Conservation (phyloP, 805 yeast genomes). For the Suhomyces pyralidae region DNA sequence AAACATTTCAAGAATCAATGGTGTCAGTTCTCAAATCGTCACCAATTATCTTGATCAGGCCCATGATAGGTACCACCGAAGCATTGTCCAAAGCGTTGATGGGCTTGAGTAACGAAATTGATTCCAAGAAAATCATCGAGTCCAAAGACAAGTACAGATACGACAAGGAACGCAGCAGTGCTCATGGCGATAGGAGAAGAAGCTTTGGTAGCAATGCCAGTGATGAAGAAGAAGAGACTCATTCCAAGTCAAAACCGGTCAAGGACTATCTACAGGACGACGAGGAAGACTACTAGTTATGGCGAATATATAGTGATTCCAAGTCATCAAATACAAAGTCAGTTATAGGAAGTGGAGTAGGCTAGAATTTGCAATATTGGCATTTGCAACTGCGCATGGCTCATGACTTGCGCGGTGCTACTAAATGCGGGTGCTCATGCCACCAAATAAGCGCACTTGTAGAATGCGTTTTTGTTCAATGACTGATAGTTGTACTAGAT, state of each 20-base stretch:
- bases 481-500: neutral
- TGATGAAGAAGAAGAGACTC: constrained; percentile 4
- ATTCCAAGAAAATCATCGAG: constrained; percentile 57
- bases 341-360: neutral
- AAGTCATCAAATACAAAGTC: neutral
- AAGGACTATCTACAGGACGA: neutral
- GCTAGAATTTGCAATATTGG: neutral
- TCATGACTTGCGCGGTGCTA: neutral
- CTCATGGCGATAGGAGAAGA: neutral
- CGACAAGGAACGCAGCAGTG: neutral
- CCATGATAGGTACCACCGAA: constrained; percentile 90
- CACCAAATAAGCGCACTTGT: too few species aligned
- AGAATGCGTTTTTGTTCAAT: too few species aligned
- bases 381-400: neutral
- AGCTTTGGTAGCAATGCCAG: neutral
- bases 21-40: constrained; percentile 68
- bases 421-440: too few species aligned
- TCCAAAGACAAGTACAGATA: constrained; percentile 64
- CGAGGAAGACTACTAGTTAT: neutral
- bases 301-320: neutral
- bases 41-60: constrained; percentile 77
- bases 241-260: neutral
- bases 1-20: constrained; percentile 64
- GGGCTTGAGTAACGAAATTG: constrained; percentile 80
- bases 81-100: constrained; percentile 78